These are phyloP conservation scores for Aspergillus udagawae DNA, from an alignment of 2,329 filamentous ascomycete genomes.

Conservation along the genomic window DNA sequence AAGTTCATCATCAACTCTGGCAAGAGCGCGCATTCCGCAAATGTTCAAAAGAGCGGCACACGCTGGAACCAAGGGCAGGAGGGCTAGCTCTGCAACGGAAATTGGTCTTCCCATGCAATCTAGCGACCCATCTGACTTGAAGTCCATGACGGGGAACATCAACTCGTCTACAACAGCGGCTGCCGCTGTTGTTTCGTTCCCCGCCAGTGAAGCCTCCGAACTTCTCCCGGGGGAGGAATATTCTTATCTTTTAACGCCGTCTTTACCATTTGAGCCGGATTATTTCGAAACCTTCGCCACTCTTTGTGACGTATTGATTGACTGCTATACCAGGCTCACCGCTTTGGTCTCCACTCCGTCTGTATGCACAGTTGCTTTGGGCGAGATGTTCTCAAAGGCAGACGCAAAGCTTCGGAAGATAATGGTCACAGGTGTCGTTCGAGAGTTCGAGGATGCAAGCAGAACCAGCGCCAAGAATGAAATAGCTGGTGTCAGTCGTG, in stretches of 20 bases:
- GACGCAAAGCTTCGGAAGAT: constrained; percentile 84
- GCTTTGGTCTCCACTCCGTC: constrained; percentile 70
- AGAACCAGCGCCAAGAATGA: constrained; percentile 72
- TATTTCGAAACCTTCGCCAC: constrained; percentile 97
- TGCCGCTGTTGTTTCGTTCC: constrained; percentile 37
- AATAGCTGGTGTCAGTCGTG: constrained; percentile 78
- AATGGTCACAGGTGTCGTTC: constrained; percentile 77
- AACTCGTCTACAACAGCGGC: constrained; percentile 36
- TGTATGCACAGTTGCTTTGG: constrained; percentile 65
- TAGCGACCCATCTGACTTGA: constrained; percentile 46
- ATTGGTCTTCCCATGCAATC: constrained; percentile 53
- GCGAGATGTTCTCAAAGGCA: constrained; percentile 84
- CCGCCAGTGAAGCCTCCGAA: constrained; percentile 53
- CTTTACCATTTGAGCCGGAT: constrained; percentile 90
- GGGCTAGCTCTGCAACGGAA: constrained; percentile 58
- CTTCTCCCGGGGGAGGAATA: constrained; percentile 82
- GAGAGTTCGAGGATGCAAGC: constrained; percentile 89
- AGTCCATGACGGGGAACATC: constrained; percentile 39
- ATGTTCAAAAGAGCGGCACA: constrained; percentile 70
- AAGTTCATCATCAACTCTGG: constrained; percentile 63
- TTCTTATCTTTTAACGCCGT: constrained; percentile 81
- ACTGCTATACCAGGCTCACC: constrained; percentile 79
- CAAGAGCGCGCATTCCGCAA: constrained; percentile 73
- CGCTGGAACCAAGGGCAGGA: constrained; percentile 53
- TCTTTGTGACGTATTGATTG: constrained; percentile 89